These are phyloP conservation scores for Eimeria tenella DNA, from an alignment of 169 alveolate species.

Conservation along the genomic window DNA sequence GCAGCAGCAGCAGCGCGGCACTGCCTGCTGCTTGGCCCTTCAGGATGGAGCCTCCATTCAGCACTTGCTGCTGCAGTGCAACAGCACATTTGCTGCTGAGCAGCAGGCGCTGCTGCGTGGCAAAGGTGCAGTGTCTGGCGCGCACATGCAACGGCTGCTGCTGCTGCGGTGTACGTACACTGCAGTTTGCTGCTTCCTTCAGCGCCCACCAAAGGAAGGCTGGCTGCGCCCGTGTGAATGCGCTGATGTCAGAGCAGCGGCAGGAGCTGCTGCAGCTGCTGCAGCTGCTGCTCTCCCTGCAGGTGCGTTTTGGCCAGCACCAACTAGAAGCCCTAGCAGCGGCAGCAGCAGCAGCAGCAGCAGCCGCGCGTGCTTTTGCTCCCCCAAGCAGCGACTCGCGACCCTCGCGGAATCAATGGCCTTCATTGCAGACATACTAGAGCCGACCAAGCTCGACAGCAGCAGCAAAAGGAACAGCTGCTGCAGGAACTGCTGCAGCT, in stretches of 20 bases:
- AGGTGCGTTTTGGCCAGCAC: no score
- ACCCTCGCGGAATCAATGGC: background rate
- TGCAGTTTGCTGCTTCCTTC: slow-evolving; percentile 54
- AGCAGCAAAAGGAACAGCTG: background rate
- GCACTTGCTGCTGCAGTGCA: slow-evolving; percentile 60
- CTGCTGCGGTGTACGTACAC: slow-evolving; percentile 47
- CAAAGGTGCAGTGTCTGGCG: slow-evolving; percentile 11
- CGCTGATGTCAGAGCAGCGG: background rate
- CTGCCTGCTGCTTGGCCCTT: slow-evolving; percentile 19
- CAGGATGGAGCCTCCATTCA: background rate
- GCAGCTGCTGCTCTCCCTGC: background rate
- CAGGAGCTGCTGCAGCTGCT: slow-evolving; percentile 7
- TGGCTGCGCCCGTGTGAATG: slow-evolving; percentile 47
- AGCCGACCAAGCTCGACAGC: slow-evolving; percentile 33
- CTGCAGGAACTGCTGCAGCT: background rate
- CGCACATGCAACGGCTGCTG: slow-evolving; percentile 46
- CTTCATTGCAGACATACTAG: slow-evolving; percentile 41
- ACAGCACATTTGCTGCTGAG: slow-evolving; percentile 54
- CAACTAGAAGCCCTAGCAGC: background rate
- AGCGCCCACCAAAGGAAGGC: background rate
- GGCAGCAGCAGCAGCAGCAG: slow-evolving; percentile 1
- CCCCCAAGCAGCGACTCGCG: slow-evolving; percentile 36
- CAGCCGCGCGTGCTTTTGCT: slow-evolving; percentile 42
- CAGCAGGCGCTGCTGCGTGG: slow-evolving; percentile 57
- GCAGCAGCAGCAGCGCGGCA: slow-evolving; percentile 46